Evolutionary conservation across 2,329 filamentous ascomycete genomes (phyloP).

Genomic region (Monilinia aucupariae): DNA sequence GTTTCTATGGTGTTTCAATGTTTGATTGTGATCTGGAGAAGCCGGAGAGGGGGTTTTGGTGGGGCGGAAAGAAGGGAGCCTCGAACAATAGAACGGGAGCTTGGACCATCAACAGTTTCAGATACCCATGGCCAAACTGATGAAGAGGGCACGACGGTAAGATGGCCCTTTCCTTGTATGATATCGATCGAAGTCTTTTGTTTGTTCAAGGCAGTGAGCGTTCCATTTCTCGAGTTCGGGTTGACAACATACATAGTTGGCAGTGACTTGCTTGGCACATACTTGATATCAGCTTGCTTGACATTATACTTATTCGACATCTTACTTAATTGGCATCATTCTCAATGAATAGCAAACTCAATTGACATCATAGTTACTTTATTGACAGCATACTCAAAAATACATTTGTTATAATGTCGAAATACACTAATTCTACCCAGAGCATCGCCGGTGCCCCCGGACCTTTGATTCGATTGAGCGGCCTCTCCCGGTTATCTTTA

Average conservation of each 20-base stretch:
- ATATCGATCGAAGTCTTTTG: not conserved
- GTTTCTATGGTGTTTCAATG: not conserved
- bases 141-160: not conserved
- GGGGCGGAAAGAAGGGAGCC: not conserved
- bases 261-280: too few species aligned
- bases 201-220: not conserved
- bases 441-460: constrained; percentile 33
- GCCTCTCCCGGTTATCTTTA: constrained; percentile 45
- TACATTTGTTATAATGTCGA: constrained; percentile 9
- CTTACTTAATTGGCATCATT: not conserved
- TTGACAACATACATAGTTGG: not conserved
- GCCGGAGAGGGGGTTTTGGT: constrained; percentile 10
- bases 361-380: not conserved
- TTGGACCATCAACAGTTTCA: constrained; percentile 6
- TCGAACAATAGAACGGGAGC: not conserved
- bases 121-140: too few species aligned
- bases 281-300: not conserved
- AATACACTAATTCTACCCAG: not conserved
- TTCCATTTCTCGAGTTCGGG: not conserved
- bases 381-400: not conserved
- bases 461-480: constrained; percentile 50
- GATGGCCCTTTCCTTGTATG: not conserved
- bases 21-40: constrained; percentile 15
- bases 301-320: not conserved
- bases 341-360: not conserved